Evolutionary conservation across 202 grass and related monocot genomes (phyloP).

Genomic region (Cymbopogon flexuosus): DNA sequence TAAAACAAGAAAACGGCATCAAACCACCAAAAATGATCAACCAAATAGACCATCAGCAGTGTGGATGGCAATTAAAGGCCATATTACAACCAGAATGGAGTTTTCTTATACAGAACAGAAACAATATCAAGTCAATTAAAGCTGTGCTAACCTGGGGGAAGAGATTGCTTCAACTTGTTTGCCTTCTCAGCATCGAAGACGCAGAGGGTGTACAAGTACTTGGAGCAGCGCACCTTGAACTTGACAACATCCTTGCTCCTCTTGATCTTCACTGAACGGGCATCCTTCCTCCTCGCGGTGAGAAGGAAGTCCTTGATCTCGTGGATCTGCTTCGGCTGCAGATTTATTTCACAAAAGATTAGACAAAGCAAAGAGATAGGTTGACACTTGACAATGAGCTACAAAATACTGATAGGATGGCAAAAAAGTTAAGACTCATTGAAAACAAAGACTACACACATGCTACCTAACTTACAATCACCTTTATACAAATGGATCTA

Average conservation of each 20-base stretch:
- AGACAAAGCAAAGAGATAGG: neutral
- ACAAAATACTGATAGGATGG: neutral
- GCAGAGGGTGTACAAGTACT: constrained; percentile 74
- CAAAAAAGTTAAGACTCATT: neutral
- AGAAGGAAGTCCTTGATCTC: constrained; percentile 88
- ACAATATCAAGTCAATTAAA: neutral
- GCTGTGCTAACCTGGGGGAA: constrained; percentile 52
- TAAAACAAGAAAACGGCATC: neutral
- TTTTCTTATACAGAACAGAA: neutral
- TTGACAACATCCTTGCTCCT: constrained; percentile 76
- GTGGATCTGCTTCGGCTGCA: constrained; percentile 73
- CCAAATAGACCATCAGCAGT: neutral
- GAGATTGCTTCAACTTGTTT: constrained; percentile 78
- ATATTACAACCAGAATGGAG: neutral
- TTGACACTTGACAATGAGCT: neutral
- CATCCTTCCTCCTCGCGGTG: constrained; percentile 71
- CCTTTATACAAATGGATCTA: neutral
- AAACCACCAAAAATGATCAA: neutral
- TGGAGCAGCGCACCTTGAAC: constrained; percentile 78
- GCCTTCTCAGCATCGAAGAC: constrained; percentile 70
- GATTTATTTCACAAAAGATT: neutral
- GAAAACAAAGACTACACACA: neutral
- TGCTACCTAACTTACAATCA: neutral
- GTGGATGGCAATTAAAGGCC: neutral
- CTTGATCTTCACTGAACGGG: constrained; percentile 78